Evolutionary conservation across 345 rosid species (phyloP).

Genomic region (Citrus reticulata): DNA sequence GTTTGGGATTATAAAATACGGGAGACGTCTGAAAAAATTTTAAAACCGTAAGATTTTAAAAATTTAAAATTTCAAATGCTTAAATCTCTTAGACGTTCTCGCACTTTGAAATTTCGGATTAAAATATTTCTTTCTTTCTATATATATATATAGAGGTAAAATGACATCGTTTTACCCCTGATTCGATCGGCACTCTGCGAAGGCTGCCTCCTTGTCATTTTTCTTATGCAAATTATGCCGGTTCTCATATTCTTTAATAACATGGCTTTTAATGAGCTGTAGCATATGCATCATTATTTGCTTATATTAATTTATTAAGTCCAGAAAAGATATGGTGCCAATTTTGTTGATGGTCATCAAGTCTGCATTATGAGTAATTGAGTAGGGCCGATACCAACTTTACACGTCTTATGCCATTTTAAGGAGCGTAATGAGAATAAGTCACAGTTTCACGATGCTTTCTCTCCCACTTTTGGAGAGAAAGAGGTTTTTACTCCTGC

Average conservation of each 20-base stretch:
- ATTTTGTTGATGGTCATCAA: neutral
- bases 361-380: too few relatives aligned
- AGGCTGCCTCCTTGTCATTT: too few relatives aligned
- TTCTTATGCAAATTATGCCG: neutral
- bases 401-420: too few relatives aligned
- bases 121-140: fast-evolving
- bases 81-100: fast-evolving
- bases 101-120: fast-evolving
- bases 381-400: too few relatives aligned
- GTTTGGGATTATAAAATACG: fast-evolving
- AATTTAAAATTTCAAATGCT: fast-evolving
- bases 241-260: neutral
- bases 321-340: neutral
- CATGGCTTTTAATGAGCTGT: neutral
- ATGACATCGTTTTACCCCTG: too few relatives aligned
- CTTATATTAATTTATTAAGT: neutral
- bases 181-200: too few relatives aligned
- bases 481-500: too few relatives aligned
- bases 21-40: fast-evolving
- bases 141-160: too few relatives aligned
- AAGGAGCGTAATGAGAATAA: neutral
- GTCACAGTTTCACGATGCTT: neutral
- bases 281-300: constrained; percentile 11
- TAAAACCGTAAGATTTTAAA: fast-evolving
- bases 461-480: neutral